Base-by-base conservation (phyloP, 2,329 filamentous ascomycete genomes). In the Colletotrichum agaves region DNA sequence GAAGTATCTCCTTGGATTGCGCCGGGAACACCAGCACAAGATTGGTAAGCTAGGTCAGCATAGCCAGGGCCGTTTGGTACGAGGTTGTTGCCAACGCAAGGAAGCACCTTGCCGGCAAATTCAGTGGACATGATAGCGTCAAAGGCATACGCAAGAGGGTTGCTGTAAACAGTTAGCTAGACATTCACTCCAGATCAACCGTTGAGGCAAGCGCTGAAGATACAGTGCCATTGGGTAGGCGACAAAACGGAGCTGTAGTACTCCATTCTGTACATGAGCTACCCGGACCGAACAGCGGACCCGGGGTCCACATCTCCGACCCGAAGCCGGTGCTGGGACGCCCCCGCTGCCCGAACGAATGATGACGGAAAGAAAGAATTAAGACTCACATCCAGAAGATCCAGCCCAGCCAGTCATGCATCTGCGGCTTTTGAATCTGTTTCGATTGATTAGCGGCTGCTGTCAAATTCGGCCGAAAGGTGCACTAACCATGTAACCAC, bases 41-140 rank as follows among this genome's bases (percentile, higher is more conserved):
- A 79, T 71, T 87, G 83, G 68, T 81, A 74, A 5, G 69, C 71
- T 0, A 71, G 39, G 78, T 84, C 67, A 73, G 73, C 56, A 63
- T 87, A 90, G 1, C 79, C 78, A 0, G 82, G 78, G 0, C 86
- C 85, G 55, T 75, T 81, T 0, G 87, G 87, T 3, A 88, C 79
- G 5, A 89, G 75, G 66, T 85, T 86, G 31, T 69, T 70, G 2
- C 78, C 81, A 3, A 82, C 82, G 64, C 87, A 89, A 1, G 80
- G 77, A 17, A 88, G 83, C 2, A 73, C 80, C 73, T 90, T 79
- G 37, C 78, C 79, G 70, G 91, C 83, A 64, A 93, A 93, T 74
- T 94, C 91, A 72, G 93, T 93, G 0, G 88, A 82, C 73, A 93
- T 82, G 0, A 94, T 76, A 0, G 85, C 86, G 70, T 93, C 88